These are phyloP conservation scores for Daldinia eschscholtzii DNA, from an alignment of 2,329 filamentous ascomycete genomes.

Conservation along the genomic window DNA sequence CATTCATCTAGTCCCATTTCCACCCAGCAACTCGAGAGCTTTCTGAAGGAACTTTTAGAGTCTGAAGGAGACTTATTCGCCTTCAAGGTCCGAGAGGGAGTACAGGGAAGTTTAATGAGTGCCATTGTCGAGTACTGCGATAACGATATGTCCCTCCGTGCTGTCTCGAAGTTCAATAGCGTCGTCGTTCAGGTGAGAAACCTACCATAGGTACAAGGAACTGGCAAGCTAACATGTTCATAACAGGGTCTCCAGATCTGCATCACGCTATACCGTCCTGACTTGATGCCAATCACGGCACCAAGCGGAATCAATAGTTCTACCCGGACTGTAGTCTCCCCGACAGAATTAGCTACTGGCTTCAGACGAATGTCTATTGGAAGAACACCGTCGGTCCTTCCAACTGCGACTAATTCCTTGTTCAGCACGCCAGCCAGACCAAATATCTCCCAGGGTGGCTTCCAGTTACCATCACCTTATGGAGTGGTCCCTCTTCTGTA, in stretches of 20 bases:
- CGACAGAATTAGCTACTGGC: constrained; percentile 45
- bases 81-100: constrained; percentile 59
- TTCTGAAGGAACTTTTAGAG: constrained; percentile 59
- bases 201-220: background rate
- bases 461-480: constrained; percentile 52
- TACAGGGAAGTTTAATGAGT: constrained; percentile 59
- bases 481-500: constrained; percentile 56
- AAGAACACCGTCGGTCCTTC: constrained; percentile 43
- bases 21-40: constrained; percentile 53
- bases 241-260: constrained; percentile 50
- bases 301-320: constrained; percentile 42
- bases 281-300: constrained; percentile 42
- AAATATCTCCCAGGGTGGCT: constrained; percentile 39
- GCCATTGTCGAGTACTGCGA: constrained; percentile 68
- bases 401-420: constrained; percentile 43
- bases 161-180: constrained; percentile 58
- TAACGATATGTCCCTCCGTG: constrained; percentile 57
- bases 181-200: constrained; percentile 54
- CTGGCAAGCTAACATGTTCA: constrained; percentile 18
- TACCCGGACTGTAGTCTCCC: constrained; percentile 40
- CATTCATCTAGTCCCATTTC: constrained; percentile 40
- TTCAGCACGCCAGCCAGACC: constrained; percentile 46
- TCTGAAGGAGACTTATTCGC: constrained; percentile 66
- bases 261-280: constrained; percentile 49
- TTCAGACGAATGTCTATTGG: constrained; percentile 49